Conservation (phyloP, 208 protist species). For the Trypanosoma scelopori region DNA sequence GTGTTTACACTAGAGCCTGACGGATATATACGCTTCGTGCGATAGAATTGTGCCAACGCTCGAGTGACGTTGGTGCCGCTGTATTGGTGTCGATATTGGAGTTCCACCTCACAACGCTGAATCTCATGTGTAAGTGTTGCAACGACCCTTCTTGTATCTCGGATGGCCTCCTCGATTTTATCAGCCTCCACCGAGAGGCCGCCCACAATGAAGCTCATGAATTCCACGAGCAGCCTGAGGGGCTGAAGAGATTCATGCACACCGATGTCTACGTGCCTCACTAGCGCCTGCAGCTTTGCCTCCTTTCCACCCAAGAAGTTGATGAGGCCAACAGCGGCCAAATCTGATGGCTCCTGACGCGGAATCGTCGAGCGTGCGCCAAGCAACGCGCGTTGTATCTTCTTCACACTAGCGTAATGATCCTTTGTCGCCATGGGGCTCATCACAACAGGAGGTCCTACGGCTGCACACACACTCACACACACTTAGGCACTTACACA, state of each 20-base stretch:
- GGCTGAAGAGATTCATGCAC: conserved; percentile 23
- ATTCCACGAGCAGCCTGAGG: conserved; percentile 22
- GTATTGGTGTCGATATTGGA: conserved; percentile 22
- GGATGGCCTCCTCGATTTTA: conserved; percentile 23
- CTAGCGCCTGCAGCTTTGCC: conserved; percentile 12
- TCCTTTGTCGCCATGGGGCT: conserved; percentile 16
- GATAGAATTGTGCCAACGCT: conserved; percentile 25
- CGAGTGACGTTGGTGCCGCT: conserved; percentile 25
- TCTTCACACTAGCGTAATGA: conserved; percentile 20
- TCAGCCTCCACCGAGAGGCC: conserved; percentile 25
- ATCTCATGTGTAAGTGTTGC: conserved; percentile 24
- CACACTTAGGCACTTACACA: no score
- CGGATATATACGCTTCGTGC: conserved; percentile 9
- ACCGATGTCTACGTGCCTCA: conserved; percentile 18
- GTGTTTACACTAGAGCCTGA: not conserved
- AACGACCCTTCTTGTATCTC: conserved; percentile 9
- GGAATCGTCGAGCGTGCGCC: conserved; percentile 10
- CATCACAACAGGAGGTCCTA: conserved; percentile 1
- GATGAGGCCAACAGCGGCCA: conserved; percentile 22
- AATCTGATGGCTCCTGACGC: conserved; percentile 8
- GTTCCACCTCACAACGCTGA: conserved; percentile 22
- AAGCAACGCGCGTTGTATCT: conserved; percentile 10
- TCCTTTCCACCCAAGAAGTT: conserved; percentile 27
- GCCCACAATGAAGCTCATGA: conserved; percentile 28
- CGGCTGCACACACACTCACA: not conserved